Conservation (phyloP, 129 eudicot species). For the Artemisia annua region DNA sequence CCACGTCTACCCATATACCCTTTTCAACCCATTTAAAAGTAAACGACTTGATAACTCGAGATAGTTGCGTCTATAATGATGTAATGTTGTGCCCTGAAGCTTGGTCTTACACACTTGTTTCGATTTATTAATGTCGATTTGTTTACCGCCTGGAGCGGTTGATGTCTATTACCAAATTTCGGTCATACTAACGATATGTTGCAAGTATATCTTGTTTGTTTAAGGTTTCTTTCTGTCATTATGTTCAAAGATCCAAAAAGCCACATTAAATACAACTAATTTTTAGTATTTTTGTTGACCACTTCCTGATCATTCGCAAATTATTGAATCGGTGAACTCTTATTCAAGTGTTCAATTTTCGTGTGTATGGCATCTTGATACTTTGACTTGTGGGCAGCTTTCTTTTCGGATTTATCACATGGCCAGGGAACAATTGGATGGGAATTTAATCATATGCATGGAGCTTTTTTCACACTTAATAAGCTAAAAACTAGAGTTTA, state of each 20-base stretch:
- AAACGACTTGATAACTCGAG: too few species aligned
- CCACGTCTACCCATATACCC: too few species aligned
- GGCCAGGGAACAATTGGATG: slow-evolving; percentile 3
- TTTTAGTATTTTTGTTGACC: too few species aligned
- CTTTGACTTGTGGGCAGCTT: slow-evolving; percentile 6
- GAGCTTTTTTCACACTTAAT: not conserved
- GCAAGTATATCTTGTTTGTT: not conserved
- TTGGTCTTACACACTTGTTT: too few species aligned
- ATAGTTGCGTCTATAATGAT: too few species aligned
- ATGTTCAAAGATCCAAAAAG: not conserved
- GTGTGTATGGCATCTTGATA: not conserved
- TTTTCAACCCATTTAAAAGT: too few species aligned
- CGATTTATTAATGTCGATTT: too few species aligned
- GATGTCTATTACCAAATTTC: not conserved
- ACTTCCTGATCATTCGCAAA: not conserved
- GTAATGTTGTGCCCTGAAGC: too few species aligned
- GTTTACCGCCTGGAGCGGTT: not conserved
- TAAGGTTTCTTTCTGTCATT: not conserved
- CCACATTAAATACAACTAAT: not conserved
- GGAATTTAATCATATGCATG: not conserved
- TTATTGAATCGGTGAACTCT: not conserved
- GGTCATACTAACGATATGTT: not conserved
- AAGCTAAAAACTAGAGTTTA: not conserved
- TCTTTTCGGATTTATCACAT: not conserved
- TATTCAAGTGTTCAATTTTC: not conserved